phyloP scores from a whole-genome alignment of 805 yeast species.

The Lachancea cidri region DNA sequence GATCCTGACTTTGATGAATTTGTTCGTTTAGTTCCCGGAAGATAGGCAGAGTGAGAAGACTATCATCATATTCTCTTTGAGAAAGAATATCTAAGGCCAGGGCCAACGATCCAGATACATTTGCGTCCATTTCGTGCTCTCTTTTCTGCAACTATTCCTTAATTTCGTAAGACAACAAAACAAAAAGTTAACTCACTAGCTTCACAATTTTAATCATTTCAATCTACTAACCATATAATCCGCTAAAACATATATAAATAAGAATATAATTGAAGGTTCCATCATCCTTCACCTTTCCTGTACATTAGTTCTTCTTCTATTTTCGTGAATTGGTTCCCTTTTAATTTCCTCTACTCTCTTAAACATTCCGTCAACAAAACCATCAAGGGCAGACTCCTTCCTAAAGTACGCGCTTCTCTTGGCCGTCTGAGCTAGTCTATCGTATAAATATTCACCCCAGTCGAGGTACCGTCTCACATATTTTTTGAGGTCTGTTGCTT shows the following conservation, averaged over 20 bases:
- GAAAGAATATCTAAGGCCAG: constrained; percentile 1
- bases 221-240: no score
- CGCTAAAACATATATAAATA: no score
- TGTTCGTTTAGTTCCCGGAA: constrained; percentile 18
- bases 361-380: constrained; percentile 20
- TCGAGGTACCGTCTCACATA: constrained; percentile 49
- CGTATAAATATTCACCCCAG: constrained; percentile 60
- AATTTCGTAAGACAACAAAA: no score
- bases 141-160: neutral
- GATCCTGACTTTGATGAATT: constrained; percentile 1
- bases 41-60: constrained; percentile 15
- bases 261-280: neutral
- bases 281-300: neutral
- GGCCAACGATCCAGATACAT: neutral
- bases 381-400: constrained; percentile 21
- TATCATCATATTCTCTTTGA: neutral
- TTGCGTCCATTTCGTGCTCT: constrained; percentile 1
- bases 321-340: constrained; percentile 5
- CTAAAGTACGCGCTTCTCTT: constrained; percentile 46
- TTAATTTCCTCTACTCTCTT: constrained; percentile 24
- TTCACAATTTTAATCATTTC: no score
- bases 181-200: no score
- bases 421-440: constrained; percentile 41
- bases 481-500: constrained; percentile 36
- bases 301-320: neutral